Percentiles rank a stretch among this genome's conserved stretches.
Evolutionary conservation across 2,329 filamentous ascomycete genomes (phyloP).

Genomic region (Periconia sp.): DNA sequence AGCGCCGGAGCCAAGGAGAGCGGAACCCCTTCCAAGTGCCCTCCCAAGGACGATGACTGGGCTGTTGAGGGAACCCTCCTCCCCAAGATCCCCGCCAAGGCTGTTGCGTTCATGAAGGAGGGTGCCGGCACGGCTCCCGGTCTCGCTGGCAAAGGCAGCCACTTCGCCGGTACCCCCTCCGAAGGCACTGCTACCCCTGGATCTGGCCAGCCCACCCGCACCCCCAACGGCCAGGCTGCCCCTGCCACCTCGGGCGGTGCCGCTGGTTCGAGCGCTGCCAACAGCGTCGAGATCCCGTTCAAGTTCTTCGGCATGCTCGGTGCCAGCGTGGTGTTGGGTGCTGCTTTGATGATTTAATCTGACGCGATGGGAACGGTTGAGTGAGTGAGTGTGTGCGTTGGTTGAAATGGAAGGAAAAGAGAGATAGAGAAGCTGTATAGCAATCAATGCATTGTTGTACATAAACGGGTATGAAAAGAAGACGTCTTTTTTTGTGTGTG

Average conservation of each 20-base stretch:
- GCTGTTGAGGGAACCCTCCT: constrained; percentile 54
- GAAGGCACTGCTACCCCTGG: constrained; percentile 30
- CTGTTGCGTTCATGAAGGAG: constrained; percentile 57
- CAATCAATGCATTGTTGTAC: too few relatives aligned
- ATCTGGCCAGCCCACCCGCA: constrained; percentile 29
- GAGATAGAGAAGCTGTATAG: background rate
- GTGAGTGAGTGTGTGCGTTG: background rate
- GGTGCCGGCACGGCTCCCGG: constrained; percentile 61
- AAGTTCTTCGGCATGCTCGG: constrained; percentile 32
- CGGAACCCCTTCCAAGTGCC: constrained; percentile 58
- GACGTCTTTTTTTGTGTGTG: too few relatives aligned
- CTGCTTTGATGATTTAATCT: constrained; percentile 31
- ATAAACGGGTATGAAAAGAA: too few relatives aligned
- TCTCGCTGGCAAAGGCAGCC: constrained; percentile 52
- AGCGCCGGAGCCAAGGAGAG: constrained; percentile 60
- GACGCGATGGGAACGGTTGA: background rate
- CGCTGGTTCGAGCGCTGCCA: constrained; percentile 20
- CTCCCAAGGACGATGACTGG: constrained; percentile 57
- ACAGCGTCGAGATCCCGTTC: constrained; percentile 28
- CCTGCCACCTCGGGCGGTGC: constrained; percentile 5
- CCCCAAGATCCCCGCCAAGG: constrained; percentile 59
- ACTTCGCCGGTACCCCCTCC: constrained; percentile 34
- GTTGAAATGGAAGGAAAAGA: background rate
- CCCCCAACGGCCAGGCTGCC: constrained; percentile 15
- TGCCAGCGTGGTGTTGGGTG: constrained; percentile 35